These are phyloP conservation scores for Epichloe elymi DNA, from an alignment of 2,329 filamentous ascomycete genomes.

Conservation along the genomic window DNA sequence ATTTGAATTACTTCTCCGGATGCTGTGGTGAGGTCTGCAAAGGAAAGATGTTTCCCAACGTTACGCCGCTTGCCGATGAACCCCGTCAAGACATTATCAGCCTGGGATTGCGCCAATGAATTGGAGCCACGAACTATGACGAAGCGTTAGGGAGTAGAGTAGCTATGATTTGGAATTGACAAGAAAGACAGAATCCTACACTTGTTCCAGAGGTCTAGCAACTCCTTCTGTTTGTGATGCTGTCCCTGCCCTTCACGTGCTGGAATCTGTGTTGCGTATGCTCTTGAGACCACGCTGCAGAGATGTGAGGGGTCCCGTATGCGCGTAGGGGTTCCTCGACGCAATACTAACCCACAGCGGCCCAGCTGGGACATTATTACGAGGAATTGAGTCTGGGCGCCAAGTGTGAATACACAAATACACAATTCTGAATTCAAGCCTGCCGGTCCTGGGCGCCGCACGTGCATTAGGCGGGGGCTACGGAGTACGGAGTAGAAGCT, in stretches of 20 bases:
- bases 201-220: slow-evolving; percentile 18
- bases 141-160: neutral
- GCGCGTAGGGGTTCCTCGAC: slow-evolving; percentile 3
- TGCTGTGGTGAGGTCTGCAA: slow-evolving; percentile 42
- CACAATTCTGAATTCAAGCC: neutral
- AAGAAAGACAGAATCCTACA: slow-evolving; percentile 12
- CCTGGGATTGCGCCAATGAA: slow-evolving; percentile 9
- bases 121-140: slow-evolving; percentile 16
- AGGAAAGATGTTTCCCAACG: slow-evolving; percentile 55
- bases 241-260: neutral
- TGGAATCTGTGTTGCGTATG: slow-evolving; percentile 2
- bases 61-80: slow-evolving; percentile 59
- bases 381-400: slow-evolving; percentile 1
- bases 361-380: slow-evolving; percentile 14
- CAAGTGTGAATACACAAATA: neutral
- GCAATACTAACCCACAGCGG: slow-evolving; percentile 13
- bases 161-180: neutral
- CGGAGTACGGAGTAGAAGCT: too few relatives aligned
- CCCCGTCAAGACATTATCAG: slow-evolving; percentile 29
- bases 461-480: too few relatives aligned
- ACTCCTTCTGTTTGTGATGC: slow-evolving; percentile 11
- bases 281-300: slow-evolving; percentile 8
- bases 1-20: slow-evolving; percentile 31
- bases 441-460: neutral
- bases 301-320: neutral